Evolutionary conservation across 148 eudicot species (phyloP).

Genomic region (Euryodendron excelsum): DNA sequence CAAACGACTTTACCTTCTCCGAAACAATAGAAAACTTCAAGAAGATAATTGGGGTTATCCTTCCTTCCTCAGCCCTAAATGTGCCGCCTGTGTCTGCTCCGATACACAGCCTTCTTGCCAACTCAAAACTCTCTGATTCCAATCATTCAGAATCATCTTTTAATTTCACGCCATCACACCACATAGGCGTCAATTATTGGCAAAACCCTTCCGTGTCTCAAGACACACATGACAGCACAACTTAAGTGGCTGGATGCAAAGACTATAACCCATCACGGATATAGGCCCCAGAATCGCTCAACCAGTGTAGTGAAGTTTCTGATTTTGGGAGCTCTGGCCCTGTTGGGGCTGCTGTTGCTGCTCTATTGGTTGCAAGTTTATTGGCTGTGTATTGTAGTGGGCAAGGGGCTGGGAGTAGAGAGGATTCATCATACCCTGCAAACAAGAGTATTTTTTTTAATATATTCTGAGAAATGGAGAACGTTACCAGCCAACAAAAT

Average conservation of each 20-base stretch:
- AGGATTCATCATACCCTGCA: slow-evolving; percentile 86
- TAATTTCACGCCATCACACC: not conserved
- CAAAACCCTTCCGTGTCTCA: slow-evolving; percentile 21
- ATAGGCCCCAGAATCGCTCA: slow-evolving; percentile 28
- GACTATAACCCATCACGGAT: slow-evolving; percentile 55
- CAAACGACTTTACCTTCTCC: slow-evolving; percentile 20
- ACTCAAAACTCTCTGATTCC: slow-evolving; percentile 7
- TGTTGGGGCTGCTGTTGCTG: slow-evolving; percentile 54
- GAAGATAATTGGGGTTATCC: slow-evolving; percentile 49
- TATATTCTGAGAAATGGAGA: not conserved
- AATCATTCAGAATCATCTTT: slow-evolving; percentile 16
- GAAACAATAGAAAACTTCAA: slow-evolving; percentile 13
- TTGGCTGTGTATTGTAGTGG: slow-evolving; percentile 78
- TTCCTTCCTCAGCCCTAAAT: slow-evolving; percentile 53
- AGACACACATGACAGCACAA: slow-evolving; percentile 51
- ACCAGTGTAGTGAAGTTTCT: slow-evolving; percentile 77
- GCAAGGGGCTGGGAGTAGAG: slow-evolving; percentile 88
- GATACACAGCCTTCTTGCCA: slow-evolving; percentile 17
- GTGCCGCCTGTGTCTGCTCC: slow-evolving; percentile 36
- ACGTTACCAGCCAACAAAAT: not conserved
- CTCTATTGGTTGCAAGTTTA: slow-evolving; percentile 64
- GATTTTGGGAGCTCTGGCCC: slow-evolving; percentile 69
- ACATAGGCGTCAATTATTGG: slow-evolving; percentile 14
- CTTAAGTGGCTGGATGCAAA: slow-evolving; percentile 56
- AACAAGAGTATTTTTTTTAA: slow-evolving; percentile 8